Evolutionary conservation across 805 yeast genomes (phyloP).

Genomic region (Pichia eremophila): DNA sequence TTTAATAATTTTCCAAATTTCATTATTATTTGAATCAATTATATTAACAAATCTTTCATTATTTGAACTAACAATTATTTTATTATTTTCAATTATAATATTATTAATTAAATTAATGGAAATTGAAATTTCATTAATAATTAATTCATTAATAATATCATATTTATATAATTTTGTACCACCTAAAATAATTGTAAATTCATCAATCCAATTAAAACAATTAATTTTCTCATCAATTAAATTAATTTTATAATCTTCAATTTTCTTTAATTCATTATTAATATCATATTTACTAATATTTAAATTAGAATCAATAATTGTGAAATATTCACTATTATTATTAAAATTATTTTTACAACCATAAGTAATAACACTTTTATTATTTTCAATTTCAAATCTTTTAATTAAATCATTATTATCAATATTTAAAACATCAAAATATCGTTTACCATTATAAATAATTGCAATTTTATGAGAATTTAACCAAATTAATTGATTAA

Average conservation of each 20-base stretch:
- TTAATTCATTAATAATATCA: not conserved
- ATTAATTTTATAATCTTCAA: not conserved
- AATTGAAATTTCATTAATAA: not conserved
- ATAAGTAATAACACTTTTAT: not conserved
- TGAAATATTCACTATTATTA: not conserved
- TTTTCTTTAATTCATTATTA: not conserved
- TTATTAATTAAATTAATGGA: not conserved
- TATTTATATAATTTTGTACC: not conserved
- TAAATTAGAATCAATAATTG: not conserved
- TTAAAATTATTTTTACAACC: not conserved
- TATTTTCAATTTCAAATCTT: not conserved
- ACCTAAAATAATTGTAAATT: not conserved
- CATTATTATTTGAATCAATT: conserved; percentile 34
- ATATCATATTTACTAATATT: not conserved
- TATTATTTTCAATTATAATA: not conserved
- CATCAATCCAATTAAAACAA: not conserved
- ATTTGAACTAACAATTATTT: conserved; percentile 32
- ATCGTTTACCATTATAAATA: not conserved
- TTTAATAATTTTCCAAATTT: not conserved
- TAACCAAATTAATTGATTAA: not conserved
- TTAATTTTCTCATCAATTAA: not conserved
- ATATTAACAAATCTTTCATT: conserved; percentile 78
- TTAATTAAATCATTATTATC: not conserved
- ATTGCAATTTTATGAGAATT: not conserved
- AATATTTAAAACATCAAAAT: not conserved